phyloP scores from a whole-genome alignment of 2,329 filamentous ascomycete species.

The Nigrospora osmanthi region DNA sequence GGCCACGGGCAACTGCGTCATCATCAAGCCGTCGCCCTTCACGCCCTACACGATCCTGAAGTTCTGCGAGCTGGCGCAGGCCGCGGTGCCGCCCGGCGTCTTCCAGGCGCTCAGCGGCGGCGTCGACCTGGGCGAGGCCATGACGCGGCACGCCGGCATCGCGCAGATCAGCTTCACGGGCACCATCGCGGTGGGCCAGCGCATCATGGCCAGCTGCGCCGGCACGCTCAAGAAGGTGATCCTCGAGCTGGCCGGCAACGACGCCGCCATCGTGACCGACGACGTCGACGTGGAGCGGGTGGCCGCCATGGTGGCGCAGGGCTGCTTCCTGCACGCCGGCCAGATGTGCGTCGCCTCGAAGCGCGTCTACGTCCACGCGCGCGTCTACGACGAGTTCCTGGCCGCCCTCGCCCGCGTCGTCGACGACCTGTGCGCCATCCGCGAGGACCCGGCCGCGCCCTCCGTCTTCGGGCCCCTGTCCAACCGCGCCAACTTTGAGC shows the following conservation, averaged over 20 bases:
- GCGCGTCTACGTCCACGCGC: slow-evolving; percentile 53
- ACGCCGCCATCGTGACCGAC: slow-evolving; percentile 43
- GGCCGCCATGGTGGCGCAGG: slow-evolving; percentile 33
- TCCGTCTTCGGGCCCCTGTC: slow-evolving; percentile 51
- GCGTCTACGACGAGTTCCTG: slow-evolving; percentile 48
- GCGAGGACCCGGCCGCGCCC: slow-evolving; percentile 17
- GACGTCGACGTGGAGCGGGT: slow-evolving; percentile 41
- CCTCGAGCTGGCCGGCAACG: slow-evolving; percentile 47
- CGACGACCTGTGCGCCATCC: slow-evolving; percentile 22
- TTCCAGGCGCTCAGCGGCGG: slow-evolving; percentile 47
- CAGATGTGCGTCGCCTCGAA: slow-evolving; percentile 51
- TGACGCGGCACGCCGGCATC: slow-evolving; percentile 46
- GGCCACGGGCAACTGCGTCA: slow-evolving; percentile 44
- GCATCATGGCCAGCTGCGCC: slow-evolving; percentile 39
- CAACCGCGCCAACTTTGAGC: slow-evolving; percentile 58
- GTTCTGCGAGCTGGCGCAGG: slow-evolving; percentile 39
- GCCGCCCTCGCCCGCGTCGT: not conserved
- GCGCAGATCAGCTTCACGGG: slow-evolving; percentile 53
- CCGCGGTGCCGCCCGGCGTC: slow-evolving; percentile 46
- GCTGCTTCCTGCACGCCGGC: slow-evolving; percentile 43
- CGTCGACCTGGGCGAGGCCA: slow-evolving; percentile 42
- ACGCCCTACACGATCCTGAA: slow-evolving; percentile 46
- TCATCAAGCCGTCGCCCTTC: slow-evolving; percentile 51
- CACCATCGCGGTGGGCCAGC: slow-evolving; percentile 40
- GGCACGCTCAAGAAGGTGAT: slow-evolving; percentile 46